Percentiles rank a stretch among this genome's conserved stretches.
Conservation (phyloP, 768 basidiomycete genomes). For the Rhizopogon roseolus region DNA sequence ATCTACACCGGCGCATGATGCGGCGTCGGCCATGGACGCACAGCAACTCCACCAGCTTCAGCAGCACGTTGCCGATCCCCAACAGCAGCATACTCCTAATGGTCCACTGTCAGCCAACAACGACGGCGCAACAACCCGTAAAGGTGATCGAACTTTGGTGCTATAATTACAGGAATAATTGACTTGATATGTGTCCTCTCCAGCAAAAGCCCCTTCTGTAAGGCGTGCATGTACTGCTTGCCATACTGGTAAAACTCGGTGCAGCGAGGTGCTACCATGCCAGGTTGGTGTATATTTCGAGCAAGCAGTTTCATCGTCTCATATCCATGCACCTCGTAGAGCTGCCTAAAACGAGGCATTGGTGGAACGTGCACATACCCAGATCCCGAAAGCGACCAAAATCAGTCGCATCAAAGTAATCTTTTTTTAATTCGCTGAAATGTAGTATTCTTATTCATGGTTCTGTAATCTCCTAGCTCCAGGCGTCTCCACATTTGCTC, state of each 20-base stretch:
- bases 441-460: not conserved
- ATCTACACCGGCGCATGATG: conserved; percentile 62
- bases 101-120: conserved; percentile 21
- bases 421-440: conserved; percentile 6
- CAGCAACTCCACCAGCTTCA: conserved; percentile 44
- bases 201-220: conserved; percentile 79
- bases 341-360: conserved; percentile 77
- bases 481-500: conserved; percentile 32
- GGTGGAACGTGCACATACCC: conserved; percentile 70
- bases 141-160: conserved; percentile 43
- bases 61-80: conserved; percentile 29
- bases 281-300: conserved; percentile 43
- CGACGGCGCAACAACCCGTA: conserved; percentile 40
- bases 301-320: not conserved
- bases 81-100: conserved; percentile 28
- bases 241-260: conserved; percentile 79
- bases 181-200: conserved; percentile 7
- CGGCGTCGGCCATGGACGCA: conserved; percentile 56
- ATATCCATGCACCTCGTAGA: conserved; percentile 35
- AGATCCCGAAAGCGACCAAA: conserved; percentile 61
- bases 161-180: conserved; percentile 6
- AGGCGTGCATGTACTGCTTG: conserved; percentile 77
- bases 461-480: conserved; percentile 20
- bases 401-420: conserved; percentile 25
- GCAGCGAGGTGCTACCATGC: conserved; percentile 78